Conservation (phyloP, 208 protist genomes). For the Leptomonas pyrrhocoris region DNA sequence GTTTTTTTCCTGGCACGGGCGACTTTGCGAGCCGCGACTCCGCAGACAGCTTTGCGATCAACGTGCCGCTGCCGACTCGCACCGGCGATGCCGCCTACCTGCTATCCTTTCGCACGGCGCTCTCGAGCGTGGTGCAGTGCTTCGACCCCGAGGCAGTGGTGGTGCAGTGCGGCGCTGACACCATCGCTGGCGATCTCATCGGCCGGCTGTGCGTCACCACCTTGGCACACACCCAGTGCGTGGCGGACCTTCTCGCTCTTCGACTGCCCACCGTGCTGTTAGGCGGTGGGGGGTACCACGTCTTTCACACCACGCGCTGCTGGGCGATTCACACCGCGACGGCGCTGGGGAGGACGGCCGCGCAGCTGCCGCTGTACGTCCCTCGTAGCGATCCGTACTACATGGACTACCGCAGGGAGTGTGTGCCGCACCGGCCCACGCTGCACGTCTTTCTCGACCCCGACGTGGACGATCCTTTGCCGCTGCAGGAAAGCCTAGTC, state of each 20-base stretch:
- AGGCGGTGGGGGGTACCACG: constrained; percentile 99
- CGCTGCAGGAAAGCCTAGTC: constrained; percentile 44
- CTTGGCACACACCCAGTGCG: constrained; percentile 93
- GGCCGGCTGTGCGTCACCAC: constrained; percentile 97
- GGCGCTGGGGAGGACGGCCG: constrained; percentile 57
- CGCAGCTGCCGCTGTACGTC: constrained; percentile 71
- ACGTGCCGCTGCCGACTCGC: constrained; percentile 96
- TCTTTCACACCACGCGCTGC: constrained; percentile 97
- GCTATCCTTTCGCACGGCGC: constrained; percentile 94
- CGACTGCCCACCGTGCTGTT: constrained; percentile 95
- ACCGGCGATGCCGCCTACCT: constrained; percentile 96
- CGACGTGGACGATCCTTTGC: constrained; percentile 67
- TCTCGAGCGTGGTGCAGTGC: constrained; percentile 93
- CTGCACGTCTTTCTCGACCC: constrained; percentile 76
- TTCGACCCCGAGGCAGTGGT: constrained; percentile 98
- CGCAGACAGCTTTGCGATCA: constrained; percentile 80
- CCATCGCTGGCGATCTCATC: constrained; percentile 96
- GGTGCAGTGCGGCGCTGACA: constrained; percentile 98
- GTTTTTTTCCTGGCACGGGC: constrained; percentile 98
- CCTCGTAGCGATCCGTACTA: constrained; percentile 79
- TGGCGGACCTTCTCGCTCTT: constrained; percentile 94
- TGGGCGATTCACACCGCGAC: constrained; percentile 98
- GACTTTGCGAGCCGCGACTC: constrained; percentile 43
- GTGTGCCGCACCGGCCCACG: constrained; percentile 59
- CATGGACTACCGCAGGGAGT: constrained; percentile 68